Percentiles rank a stretch among this genome's conserved stretches.
Conservation (phyloP, 2,329 filamentous ascomycete species). For the Cercospora brassicicola region DNA sequence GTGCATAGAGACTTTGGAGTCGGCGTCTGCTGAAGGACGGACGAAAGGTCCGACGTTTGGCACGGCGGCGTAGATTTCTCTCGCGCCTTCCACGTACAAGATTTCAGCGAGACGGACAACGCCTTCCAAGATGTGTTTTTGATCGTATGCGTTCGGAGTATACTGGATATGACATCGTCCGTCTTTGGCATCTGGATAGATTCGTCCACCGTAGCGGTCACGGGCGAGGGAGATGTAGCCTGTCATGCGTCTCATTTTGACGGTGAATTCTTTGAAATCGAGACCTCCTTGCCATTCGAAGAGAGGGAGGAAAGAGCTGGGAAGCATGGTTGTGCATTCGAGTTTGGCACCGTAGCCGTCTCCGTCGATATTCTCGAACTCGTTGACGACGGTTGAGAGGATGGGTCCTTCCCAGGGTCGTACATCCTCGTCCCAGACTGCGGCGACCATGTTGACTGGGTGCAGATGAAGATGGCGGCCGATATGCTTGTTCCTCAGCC, state of each 20-base stretch:
- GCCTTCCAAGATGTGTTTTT: slow-evolving; percentile 69
- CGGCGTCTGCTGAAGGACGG: slow-evolving; percentile 37
- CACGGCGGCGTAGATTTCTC: slow-evolving; percentile 71
- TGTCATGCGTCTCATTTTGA: slow-evolving; percentile 68
- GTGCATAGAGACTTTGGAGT: slow-evolving; percentile 23
- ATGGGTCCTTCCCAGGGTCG: slow-evolving; percentile 68
- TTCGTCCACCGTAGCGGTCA: slow-evolving; percentile 72
- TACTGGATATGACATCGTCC: slow-evolving; percentile 70
- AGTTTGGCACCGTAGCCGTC: slow-evolving; percentile 80
- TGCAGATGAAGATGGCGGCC: slow-evolving; percentile 81
- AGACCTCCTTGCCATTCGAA: slow-evolving; percentile 68
- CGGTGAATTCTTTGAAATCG: slow-evolving; percentile 69
- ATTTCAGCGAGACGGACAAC: slow-evolving; percentile 72
- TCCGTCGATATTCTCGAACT: slow-evolving; percentile 78
- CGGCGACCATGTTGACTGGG: slow-evolving; percentile 60
- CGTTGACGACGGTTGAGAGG: slow-evolving; percentile 73
- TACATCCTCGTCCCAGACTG: slow-evolving; percentile 68
- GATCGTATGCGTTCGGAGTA: slow-evolving; percentile 68
- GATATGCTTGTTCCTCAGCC: slow-evolving; percentile 76
- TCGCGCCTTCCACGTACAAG: slow-evolving; percentile 73
- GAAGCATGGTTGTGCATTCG: slow-evolving; percentile 74
- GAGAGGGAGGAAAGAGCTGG: slow-evolving; percentile 62
- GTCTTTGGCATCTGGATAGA: slow-evolving; percentile 67
- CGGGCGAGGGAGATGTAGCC: slow-evolving; percentile 72
- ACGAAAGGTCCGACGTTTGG: slow-evolving; percentile 65